A percentile compares a stretch with the other conserved stretches of the same genome.
Evolutionary conservation across 441 rosid genomes (phyloP).

Genomic region (Gossypium schwendimanii): DNA sequence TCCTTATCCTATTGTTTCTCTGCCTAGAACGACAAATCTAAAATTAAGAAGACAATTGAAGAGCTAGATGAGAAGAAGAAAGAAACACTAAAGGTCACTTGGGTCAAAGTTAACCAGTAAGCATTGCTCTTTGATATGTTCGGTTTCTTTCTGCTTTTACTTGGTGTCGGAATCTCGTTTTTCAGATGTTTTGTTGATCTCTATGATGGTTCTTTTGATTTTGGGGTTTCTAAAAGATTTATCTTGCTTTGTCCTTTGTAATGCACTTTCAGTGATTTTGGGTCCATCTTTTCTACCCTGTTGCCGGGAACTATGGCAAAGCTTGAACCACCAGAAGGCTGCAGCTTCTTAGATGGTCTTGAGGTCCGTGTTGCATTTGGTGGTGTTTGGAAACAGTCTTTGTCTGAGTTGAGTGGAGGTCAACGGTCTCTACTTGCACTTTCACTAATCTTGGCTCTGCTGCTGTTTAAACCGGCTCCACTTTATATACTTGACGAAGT

Average conservation of each 20-base stretch:
- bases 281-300: constrained; percentile 91
- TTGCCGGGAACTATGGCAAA: constrained; percentile 98
- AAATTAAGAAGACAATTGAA: constrained; percentile 89
- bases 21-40: constrained; percentile 79
- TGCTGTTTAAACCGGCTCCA: constrained; percentile 98
- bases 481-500: constrained; percentile 98
- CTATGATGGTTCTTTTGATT: neutral
- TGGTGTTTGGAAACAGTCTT: constrained; percentile 92
- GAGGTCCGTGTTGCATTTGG: constrained; percentile 99
- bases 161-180: neutral
- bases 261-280: constrained; percentile 61
- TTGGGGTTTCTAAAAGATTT: neutral
- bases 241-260: neutral
- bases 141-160: neutral
- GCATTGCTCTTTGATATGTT: constrained; percentile 11
- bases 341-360: constrained; percentile 92
- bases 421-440: constrained; percentile 94
- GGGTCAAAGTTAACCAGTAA: constrained; percentile 96
- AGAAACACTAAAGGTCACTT: constrained; percentile 90
- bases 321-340: constrained; percentile 88
- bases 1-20: constrained; percentile 5
- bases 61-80: constrained; percentile 99
- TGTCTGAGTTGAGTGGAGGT: constrained; percentile 97
- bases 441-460: constrained; percentile 86
- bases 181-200: constrained; percentile 1